Evolutionary conservation across 2,329 filamentous ascomycete genomes (phyloP).

Genomic region (Hymenotorrendiella dingleyae): DNA sequence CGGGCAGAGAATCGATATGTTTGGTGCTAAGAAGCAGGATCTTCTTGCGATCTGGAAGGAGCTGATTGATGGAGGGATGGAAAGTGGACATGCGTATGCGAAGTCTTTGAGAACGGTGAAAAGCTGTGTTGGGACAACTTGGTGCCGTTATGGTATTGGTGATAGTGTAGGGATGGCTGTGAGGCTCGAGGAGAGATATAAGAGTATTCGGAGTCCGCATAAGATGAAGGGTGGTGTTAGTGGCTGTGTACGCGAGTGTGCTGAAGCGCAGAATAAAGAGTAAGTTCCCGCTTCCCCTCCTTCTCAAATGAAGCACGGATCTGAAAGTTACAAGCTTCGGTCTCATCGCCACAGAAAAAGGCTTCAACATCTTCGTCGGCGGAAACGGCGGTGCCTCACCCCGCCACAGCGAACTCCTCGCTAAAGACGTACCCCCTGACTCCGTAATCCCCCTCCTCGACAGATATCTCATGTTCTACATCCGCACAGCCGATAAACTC

Average conservation of each 20-base stretch:
- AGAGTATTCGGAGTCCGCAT: constrained; percentile 81
- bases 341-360: constrained; percentile 85
- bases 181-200: constrained; percentile 82
- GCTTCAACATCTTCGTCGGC: constrained; percentile 87
- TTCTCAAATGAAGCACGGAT: neutral
- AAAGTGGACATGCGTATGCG: constrained; percentile 85
- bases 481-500: constrained; percentile 83
- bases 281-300: constrained; percentile 34
- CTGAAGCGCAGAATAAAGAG: constrained; percentile 90
- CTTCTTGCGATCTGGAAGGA: constrained; percentile 75
- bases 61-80: constrained; percentile 78
- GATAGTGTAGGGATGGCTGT: constrained; percentile 91
- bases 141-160: constrained; percentile 84
- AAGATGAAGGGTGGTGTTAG: constrained; percentile 90
- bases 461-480: constrained; percentile 89
- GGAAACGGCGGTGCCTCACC: constrained; percentile 88
- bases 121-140: constrained; percentile 84
- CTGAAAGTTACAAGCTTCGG: constrained; percentile 56
- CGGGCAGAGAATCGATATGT: constrained; percentile 88
- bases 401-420: constrained; percentile 73
- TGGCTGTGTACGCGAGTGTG: constrained; percentile 87
- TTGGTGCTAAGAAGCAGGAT: constrained; percentile 84
- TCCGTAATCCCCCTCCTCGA: constrained; percentile 81
- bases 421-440: constrained; percentile 77
- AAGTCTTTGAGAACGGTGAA: constrained; percentile 87